Evolutionary conservation across 805 yeast genomes (phyloP).

Genomic region (Debaryomyces maramus): DNA sequence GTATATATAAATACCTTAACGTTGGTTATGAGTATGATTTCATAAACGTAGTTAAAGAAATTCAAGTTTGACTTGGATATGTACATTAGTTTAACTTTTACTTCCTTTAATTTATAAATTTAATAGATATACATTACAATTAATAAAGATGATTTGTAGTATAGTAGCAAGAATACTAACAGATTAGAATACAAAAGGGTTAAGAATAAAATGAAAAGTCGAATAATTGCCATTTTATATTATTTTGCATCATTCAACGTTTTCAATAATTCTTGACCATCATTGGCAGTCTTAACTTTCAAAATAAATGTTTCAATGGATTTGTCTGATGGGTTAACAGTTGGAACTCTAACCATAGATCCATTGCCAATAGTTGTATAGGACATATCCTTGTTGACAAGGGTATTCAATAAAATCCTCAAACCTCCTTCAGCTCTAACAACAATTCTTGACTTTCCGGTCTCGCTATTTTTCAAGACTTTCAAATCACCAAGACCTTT

Average conservation of each 20-base stretch:
- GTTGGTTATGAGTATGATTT: conserved; percentile 54
- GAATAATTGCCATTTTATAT: background rate
- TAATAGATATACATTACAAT: background rate
- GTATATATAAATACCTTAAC: conserved; percentile 35
- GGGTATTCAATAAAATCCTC: conserved; percentile 70
- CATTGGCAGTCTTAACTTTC: conserved; percentile 74
- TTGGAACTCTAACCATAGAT: conserved; percentile 65
- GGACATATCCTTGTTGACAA: conserved; percentile 54
- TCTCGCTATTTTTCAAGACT: conserved; percentile 59
- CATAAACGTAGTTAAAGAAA: conserved; percentile 37
- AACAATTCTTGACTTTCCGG: conserved; percentile 66
- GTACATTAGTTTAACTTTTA: background rate
- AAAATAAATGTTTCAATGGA: conserved; percentile 66
- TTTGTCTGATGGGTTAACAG: conserved; percentile 51
- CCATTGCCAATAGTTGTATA: conserved; percentile 68
- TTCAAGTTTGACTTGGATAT: conserved; percentile 4
- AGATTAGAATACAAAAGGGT: no score
- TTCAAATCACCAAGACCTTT: conserved; percentile 85
- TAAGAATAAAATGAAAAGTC: no score
- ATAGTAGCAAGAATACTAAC: background rate
- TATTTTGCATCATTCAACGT: conserved; percentile 28
- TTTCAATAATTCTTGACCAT: conserved; percentile 54
- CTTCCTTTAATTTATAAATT: background rate
- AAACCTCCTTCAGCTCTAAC: conserved; percentile 89
- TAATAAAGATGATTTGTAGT: no score